Base-by-base conservation (phyloP, 1,284 basidiomycete species). In the Boletus semigastroideus region DNA sequence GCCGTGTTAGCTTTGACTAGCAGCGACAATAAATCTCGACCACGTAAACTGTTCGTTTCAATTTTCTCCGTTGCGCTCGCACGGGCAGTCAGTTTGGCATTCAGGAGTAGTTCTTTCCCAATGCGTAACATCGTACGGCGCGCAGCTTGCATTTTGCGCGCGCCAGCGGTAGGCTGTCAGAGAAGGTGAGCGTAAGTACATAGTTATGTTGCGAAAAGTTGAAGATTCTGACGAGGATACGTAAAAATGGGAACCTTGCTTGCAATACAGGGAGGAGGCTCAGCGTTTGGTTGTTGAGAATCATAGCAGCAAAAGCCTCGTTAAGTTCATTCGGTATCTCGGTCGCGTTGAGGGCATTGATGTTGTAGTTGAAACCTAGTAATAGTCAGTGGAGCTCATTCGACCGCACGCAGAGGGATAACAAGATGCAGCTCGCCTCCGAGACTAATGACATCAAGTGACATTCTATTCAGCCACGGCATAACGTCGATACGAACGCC, bases 381-480 rank as follows among this genome's bases (percentile, higher is more conserved):
- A 16, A 33, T 2, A 19, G n/a, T 45, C 17, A 46, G 14, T 16
- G 3, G 7, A 19, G 30, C 41, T 8, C 8, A 16, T 20, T 28
- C n/a, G 4, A 11, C 13, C 30, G 31, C 31, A 33, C 13, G 5
- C 22, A 22, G 22, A 22, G 22, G 5, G 22, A 22, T 5, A 22
- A 33, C 12, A 33, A 33, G 13, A 33, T 16, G 16, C 28, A 22
- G 14, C 62, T 14, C 53, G 77, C 85, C 86, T 25, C 86, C 84
- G 12, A 80, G 69, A 8, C 86, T 86, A 49, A 90, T 88, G 25
- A 87, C 73, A 57, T 90, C 86, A 36, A 89, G 70, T 0, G 86
- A 86, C 54, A 76, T 73, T 50, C 76, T 76, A 40, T 73, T 79
- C 11, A 89, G 66, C 74, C 80, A 84, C 0, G 74, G 65, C 6